A percentile compares a stretch with the other conserved stretches of the same genome.
phyloP scores from a whole-genome alignment of 176 grass and related monocot species.

The Lolium perenne region DNA sequence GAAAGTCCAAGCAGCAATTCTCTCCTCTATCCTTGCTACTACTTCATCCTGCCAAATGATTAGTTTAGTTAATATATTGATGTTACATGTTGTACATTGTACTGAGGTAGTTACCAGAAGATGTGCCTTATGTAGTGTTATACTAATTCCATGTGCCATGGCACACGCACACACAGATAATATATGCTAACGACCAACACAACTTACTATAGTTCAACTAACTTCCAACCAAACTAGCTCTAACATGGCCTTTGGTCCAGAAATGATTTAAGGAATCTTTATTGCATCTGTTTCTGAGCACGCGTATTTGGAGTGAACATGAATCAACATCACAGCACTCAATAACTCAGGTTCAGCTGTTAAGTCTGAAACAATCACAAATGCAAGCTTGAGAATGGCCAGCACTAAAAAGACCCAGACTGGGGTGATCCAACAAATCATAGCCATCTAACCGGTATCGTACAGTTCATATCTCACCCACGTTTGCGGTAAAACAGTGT shows the following conservation, averaged over 20 bases:
- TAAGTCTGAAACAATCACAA: background rate
- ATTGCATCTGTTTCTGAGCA: background rate
- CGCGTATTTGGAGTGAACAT: background rate
- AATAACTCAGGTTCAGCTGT: constrained; percentile 6
- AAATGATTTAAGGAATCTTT: constrained; percentile 21
- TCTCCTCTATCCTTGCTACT: constrained; percentile 71
- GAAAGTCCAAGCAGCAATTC: constrained; percentile 87
- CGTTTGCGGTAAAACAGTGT: too few relatives aligned
- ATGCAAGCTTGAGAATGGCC: constrained; percentile 15
- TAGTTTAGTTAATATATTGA: constrained; percentile 9
- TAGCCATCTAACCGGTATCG: too few relatives aligned
- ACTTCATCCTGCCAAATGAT: constrained; percentile 76
- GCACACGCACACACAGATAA: background rate
- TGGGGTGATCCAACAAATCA: too few relatives aligned
- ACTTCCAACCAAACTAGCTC: constrained; percentile 5
- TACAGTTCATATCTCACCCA: too few relatives aligned
- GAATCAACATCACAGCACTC: background rate
- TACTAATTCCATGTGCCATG: constrained; percentile 20
- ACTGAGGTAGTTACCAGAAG: background rate
- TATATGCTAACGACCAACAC: background rate
- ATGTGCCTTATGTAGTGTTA: background rate
- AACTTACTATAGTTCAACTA: constrained; percentile 14
- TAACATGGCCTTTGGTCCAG: constrained; percentile 2
- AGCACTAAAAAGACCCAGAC: background rate
- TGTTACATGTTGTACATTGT: background rate